Percentiles rank a stretch among this genome's conserved stretches.
Evolutionary conservation across 1,139 yeast genomes (phyloP).

Genomic region (Scheffersomyces quercinus): DNA sequence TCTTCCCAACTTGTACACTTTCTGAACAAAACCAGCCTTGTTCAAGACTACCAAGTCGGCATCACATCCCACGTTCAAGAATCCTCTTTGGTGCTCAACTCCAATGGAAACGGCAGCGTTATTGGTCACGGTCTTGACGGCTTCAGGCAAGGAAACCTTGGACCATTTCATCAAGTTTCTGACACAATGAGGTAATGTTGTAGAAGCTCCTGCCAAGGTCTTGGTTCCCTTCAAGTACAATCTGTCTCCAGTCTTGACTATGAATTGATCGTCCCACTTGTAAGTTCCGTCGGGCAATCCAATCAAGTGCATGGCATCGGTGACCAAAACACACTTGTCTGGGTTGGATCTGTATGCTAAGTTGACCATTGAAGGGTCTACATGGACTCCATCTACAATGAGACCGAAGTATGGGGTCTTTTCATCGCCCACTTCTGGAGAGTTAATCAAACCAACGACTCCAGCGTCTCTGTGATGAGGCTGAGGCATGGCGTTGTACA

Average conservation of each 20-base stretch:
- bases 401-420: conserved; percentile 55
- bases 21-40: conserved; percentile 44
- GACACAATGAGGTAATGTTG: conserved; percentile 55
- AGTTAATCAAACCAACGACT: conserved; percentile 54
- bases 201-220: conserved; percentile 66
- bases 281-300: conserved; percentile 55
- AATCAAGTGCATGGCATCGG: conserved; percentile 62
- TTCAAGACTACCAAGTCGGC: conserved; percentile 59
- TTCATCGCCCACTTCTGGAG: conserved; percentile 29
- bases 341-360: conserved; percentile 57
- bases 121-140: conserved; percentile 58
- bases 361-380: conserved; percentile 57
- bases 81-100: conserved; percentile 48
- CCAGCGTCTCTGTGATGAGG: conserved; percentile 67
- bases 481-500: conserved; percentile 69
- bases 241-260: conserved; percentile 51
- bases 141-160: conserved; percentile 50
- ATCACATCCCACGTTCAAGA: conserved; percentile 54
- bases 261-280: conserved; percentile 49
- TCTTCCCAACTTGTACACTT: conserved; percentile 54
- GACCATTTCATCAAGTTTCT: conserved; percentile 58
- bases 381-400: conserved; percentile 65
- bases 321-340: conserved; percentile 56
- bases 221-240: conserved; percentile 55
- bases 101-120: conserved; percentile 56